Evolutionary conservation across 1,284 basidiomycete genomes (phyloP).

Genomic region (Boletus semigastroideus): DNA sequence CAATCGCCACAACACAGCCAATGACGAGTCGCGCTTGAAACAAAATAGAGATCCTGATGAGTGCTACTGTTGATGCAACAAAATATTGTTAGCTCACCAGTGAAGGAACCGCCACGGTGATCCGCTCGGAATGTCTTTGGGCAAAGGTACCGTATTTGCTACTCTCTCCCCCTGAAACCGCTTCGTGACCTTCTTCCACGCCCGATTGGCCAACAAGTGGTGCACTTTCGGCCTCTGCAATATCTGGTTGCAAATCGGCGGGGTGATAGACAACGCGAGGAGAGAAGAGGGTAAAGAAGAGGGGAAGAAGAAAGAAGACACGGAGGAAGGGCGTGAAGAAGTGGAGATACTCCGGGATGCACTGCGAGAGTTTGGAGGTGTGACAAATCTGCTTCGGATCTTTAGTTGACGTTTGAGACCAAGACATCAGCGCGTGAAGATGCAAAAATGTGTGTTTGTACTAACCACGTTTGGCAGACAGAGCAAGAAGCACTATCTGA

Average conservation of each 20-base stretch:
- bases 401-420: not conserved
- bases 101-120: not conserved
- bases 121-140: slow-evolving; percentile 11
- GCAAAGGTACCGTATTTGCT: slow-evolving; percentile 72
- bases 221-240: slow-evolving; percentile 21
- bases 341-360: slow-evolving; percentile 52
- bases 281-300: slow-evolving; percentile 54
- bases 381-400: slow-evolving; percentile 28
- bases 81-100: slow-evolving; percentile 12
- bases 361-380: slow-evolving; percentile 35
- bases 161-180: slow-evolving; percentile 16
- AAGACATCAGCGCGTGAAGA: not conserved
- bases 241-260: slow-evolving; percentile 34
- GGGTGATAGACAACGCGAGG: slow-evolving; percentile 63
- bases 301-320: slow-evolving; percentile 57
- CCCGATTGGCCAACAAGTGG: slow-evolving; percentile 31
- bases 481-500: slow-evolving; percentile 53
- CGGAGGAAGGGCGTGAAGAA: slow-evolving; percentile 64
- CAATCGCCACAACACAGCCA: slow-evolving; percentile 20
- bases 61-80: not conserved
- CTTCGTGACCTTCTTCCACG: slow-evolving; percentile 28
- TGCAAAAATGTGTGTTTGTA: not conserved
- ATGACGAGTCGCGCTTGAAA: slow-evolving; percentile 18
- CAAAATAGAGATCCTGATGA: not conserved
- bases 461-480: slow-evolving; percentile 50